Conservation (phyloP, 2,329 filamentous ascomycete genomes). For the Colletotrichum musae region DNA sequence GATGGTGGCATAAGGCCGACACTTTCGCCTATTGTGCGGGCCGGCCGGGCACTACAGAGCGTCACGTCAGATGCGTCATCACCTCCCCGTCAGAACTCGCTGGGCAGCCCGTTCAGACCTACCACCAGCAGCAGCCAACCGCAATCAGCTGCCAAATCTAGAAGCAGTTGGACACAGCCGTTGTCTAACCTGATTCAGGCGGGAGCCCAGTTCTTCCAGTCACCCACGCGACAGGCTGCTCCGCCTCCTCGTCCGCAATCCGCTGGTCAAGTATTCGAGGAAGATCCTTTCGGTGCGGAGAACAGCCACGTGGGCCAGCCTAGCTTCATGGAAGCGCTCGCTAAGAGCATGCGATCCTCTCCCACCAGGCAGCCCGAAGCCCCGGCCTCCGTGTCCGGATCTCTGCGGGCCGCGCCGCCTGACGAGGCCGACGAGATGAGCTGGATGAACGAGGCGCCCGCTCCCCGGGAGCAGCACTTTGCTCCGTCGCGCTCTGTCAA, state of each 20-base stretch:
- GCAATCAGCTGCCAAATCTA: conserved; percentile 34
- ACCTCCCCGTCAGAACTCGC: conserved; percentile 63
- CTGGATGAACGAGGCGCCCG: conserved; percentile 53
- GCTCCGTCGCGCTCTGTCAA: conserved; percentile 19
- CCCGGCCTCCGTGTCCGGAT: conserved; percentile 28
- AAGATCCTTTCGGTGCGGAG: conserved; percentile 49
- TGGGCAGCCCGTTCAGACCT: conserved; percentile 69
- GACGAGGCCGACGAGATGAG: conserved; percentile 58
- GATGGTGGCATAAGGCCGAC: conserved; percentile 57
- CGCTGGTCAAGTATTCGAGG: conserved; percentile 40
- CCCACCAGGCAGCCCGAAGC: background rate
- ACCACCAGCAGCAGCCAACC: conserved; percentile 36
- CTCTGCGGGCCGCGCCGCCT: conserved; percentile 26
- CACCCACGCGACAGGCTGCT: conserved; percentile 19
- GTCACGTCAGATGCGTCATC: conserved; percentile 73
- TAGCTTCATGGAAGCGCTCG: conserved; percentile 52
- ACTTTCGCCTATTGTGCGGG: conserved; percentile 72
- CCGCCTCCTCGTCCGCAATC: conserved; percentile 26
- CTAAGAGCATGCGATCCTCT: conserved; percentile 44
- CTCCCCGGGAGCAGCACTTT: conserved; percentile 38
- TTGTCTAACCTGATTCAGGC: conserved; percentile 39
- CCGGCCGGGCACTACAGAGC: conserved; percentile 69
- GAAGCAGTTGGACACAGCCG: conserved; percentile 37
- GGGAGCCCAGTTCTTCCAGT: conserved; percentile 40
- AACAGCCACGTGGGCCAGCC: conserved; percentile 48